Conservation (phyloP, 2,329 filamentous ascomycete species). For the Alternaria atra region DNA sequence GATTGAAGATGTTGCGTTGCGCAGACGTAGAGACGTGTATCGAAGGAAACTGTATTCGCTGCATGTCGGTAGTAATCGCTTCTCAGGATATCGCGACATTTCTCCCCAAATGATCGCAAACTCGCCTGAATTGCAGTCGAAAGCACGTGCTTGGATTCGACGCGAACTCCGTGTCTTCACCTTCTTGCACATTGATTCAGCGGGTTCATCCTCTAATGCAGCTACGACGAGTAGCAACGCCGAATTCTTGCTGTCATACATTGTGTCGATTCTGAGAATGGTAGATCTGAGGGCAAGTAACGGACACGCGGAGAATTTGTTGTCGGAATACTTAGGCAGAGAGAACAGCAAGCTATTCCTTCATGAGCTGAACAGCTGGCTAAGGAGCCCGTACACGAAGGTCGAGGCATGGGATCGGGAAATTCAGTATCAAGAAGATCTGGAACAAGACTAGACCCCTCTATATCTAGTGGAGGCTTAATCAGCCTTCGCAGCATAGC, state of each 20-base stretch:
- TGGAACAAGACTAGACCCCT: not conserved
- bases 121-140: conserved; percentile 74
- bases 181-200: conserved; percentile 65
- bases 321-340: conserved; percentile 79
- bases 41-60: conserved; percentile 75
- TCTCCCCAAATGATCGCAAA: conserved; percentile 71
- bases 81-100: conserved; percentile 79
- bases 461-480: not conserved
- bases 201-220: conserved; percentile 27
- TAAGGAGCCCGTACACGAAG: conserved; percentile 79
- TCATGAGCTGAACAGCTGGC: conserved; percentile 84
- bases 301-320: conserved; percentile 80
- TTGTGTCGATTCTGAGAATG: conserved; percentile 82
- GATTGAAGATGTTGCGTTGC: conserved; percentile 57
- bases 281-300: conserved; percentile 81
- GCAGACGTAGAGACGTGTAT: conserved; percentile 77
- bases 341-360: conserved; percentile 78
- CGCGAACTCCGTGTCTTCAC: conserved; percentile 85
- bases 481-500: not conserved
- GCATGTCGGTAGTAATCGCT: conserved; percentile 81
- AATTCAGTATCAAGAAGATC: conserved; percentile 70
- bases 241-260: conserved; percentile 87
- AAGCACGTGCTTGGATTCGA: conserved; percentile 81
- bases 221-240: conserved; percentile 68
- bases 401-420: conserved; percentile 81